phyloP scores from a whole-genome alignment of 768 basidiomycete species.

The Russula olivacea region DNA sequence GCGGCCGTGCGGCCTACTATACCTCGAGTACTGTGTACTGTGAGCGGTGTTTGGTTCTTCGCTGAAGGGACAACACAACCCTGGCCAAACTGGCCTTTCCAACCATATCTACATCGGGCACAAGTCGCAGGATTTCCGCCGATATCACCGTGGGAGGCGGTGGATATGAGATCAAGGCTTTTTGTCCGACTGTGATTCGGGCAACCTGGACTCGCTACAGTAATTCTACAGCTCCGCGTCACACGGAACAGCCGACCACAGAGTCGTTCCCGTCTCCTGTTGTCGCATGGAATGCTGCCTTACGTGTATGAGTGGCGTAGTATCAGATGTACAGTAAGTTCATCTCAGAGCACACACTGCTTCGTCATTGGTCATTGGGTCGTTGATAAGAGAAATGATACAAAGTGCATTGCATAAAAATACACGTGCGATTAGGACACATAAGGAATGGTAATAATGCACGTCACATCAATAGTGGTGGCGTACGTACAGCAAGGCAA shows the following conservation, averaged over 20 bases:
- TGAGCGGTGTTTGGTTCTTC: background rate
- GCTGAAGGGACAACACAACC: constrained; percentile 12
- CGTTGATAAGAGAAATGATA: constrained; percentile 3
- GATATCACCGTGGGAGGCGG: constrained; percentile 69
- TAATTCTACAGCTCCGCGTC: background rate
- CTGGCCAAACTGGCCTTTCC: no score
- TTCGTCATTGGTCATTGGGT: background rate
- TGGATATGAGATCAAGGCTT: constrained; percentile 42
- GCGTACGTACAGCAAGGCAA: background rate
- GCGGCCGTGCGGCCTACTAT: no score
- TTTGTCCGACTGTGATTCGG: constrained; percentile 1
- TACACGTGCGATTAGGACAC: constrained; percentile 20
- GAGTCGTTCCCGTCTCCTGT: constrained; percentile 20
- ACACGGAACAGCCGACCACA: constrained; percentile 50
- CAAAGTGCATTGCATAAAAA: constrained; percentile 17
- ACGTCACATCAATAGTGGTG: background rate
- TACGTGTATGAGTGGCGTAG: background rate
- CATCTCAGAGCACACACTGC: background rate
- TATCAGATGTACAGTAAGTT: no score
- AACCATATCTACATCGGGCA: no score
- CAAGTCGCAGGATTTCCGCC: constrained; percentile 53
- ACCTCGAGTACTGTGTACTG: background rate
- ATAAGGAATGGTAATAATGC: background rate
- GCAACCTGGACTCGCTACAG: no score
- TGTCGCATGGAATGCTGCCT: background rate